Percentiles rank a stretch among this genome's conserved stretches.
phyloP scores from a whole-genome alignment of 139 green algal species.

The Auxenochlorella pyrenoidosa region DNA sequence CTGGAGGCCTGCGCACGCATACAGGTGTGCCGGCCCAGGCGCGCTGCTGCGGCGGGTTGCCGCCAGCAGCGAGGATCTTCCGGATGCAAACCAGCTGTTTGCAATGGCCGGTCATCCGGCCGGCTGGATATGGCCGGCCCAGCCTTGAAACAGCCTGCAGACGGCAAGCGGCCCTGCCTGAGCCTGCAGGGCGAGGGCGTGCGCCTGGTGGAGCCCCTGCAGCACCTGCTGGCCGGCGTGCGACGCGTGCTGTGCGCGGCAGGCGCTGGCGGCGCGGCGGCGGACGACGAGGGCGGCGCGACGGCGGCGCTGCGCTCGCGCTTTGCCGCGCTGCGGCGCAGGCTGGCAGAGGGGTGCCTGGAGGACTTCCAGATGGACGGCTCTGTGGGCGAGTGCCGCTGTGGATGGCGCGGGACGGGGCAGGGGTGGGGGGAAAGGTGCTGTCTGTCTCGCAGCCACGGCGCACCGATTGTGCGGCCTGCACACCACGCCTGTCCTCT shows the following conservation, averaged over 20 bases:
- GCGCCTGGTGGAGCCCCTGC: conserved; percentile 58
- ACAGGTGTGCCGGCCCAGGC: not conserved
- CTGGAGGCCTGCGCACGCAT: conserved; percentile 38
- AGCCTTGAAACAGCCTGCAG: too few species aligned
- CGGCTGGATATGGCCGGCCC: too few species aligned
- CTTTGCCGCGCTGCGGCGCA: conserved; percentile 24
- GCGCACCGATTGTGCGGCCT: not conserved
- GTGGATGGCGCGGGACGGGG: not conserved
- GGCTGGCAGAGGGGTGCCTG: conserved; percentile 30
- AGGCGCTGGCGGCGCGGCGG: not conserved
- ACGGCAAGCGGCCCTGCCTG: too few species aligned
- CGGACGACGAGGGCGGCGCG: not conserved
- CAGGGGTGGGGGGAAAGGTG: not conserved
- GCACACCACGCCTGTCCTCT: not conserved
- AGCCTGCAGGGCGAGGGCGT: conserved; percentile 28
- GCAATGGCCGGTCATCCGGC: not conserved
- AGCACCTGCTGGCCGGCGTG: conserved; percentile 48
- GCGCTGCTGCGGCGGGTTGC: not conserved
- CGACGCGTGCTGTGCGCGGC: conserved; percentile 26
- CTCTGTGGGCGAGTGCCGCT: not conserved
- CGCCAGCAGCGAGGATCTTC: too few species aligned
- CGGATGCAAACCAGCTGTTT: not conserved
- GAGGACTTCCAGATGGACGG: conserved; percentile 51
- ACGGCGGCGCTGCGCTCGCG: not conserved
- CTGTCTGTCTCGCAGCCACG: not conserved